Conservation (phyloP, 345 rosid genomes). For the Eucalyptus microcorys region DNA sequence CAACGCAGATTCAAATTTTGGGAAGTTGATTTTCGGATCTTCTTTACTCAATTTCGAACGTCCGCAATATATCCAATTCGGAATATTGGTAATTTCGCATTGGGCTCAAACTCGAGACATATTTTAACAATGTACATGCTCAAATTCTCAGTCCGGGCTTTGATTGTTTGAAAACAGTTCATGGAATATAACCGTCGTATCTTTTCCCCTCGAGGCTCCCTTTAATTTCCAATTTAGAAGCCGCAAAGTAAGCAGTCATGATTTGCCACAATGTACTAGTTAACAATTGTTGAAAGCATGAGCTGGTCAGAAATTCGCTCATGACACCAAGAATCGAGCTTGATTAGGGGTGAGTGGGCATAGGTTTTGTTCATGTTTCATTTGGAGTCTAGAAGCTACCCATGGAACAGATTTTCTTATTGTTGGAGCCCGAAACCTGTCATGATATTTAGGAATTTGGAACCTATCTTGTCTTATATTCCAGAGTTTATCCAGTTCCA, state of each 20-base stretch:
- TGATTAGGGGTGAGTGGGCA: not conserved
- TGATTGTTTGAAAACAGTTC: not conserved
- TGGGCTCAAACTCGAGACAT: no score
- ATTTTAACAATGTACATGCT: not conserved
- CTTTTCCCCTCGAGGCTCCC: not conserved
- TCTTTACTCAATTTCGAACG: no score
- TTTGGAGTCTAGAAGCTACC: not conserved
- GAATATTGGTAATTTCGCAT: no score
- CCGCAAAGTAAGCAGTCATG: not conserved
- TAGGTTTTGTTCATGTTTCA: no score
- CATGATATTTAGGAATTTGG: fast-evolving
- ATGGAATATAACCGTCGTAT: not conserved
- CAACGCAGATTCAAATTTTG: no score
- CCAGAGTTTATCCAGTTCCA: fast-evolving
- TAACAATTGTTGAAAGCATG: not conserved
- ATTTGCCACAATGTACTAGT: not conserved
- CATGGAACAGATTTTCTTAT: no score
- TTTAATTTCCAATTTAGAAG: not conserved
- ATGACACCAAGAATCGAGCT: not conserved
- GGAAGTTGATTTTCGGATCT: no score
- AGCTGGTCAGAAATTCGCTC: not conserved
- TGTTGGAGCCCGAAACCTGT: fast-evolving
- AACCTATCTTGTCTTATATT: fast-evolving
- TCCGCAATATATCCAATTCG: no score
- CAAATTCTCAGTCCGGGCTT: not conserved